These are phyloP conservation scores for Torulaspora gathmanii DNA, from an alignment of 805 yeast genomes.

Conservation along the genomic window DNA sequence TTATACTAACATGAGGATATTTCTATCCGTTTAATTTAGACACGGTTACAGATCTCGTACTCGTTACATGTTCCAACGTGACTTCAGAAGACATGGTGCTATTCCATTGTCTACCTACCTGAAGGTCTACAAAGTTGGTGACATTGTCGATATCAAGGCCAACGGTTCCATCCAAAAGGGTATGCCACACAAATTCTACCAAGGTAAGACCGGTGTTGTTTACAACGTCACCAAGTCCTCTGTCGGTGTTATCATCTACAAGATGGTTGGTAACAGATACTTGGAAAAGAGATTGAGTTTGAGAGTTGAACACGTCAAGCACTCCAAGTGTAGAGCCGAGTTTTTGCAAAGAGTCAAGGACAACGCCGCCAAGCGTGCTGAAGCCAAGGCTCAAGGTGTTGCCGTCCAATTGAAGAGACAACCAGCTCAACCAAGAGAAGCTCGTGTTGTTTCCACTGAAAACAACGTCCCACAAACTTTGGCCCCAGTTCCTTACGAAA, in stretches of 20 bases:
- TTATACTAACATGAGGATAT: constrained; percentile 5
- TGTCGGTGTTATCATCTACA: constrained; percentile 97
- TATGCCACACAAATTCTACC: constrained; percentile 99
- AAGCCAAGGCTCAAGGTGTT: constrained; percentile 93
- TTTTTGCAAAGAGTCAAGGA: constrained; percentile 97
- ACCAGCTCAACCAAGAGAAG: constrained; percentile 96
- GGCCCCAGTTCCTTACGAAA: constrained; percentile 99
- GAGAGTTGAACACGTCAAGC: constrained; percentile 98
- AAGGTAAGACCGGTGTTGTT: constrained; percentile 99
- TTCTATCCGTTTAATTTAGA: constrained; percentile 37
- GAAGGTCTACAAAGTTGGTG: constrained; percentile 98
- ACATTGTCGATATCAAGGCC: constrained; percentile 98
- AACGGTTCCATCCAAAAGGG: constrained; percentile 99
- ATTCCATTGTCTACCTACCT: constrained; percentile 94
- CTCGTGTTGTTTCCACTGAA: constrained; percentile 77
- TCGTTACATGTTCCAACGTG: constrained; percentile 99
- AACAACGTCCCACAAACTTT: constrained; percentile 90
- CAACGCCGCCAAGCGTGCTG: constrained; percentile 89
- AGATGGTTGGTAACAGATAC: constrained; percentile 99
- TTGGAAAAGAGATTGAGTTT: constrained; percentile 97
- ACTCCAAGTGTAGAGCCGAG: constrained; percentile 99
- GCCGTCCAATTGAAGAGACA: constrained; percentile 93
- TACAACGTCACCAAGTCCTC: constrained; percentile 98
- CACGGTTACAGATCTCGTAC: constrained; percentile 99
- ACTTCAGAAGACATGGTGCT: constrained; percentile 93